These are phyloP conservation scores for Ogataea corticis DNA, from an alignment of 805 yeast species.

Conservation along the genomic window DNA sequence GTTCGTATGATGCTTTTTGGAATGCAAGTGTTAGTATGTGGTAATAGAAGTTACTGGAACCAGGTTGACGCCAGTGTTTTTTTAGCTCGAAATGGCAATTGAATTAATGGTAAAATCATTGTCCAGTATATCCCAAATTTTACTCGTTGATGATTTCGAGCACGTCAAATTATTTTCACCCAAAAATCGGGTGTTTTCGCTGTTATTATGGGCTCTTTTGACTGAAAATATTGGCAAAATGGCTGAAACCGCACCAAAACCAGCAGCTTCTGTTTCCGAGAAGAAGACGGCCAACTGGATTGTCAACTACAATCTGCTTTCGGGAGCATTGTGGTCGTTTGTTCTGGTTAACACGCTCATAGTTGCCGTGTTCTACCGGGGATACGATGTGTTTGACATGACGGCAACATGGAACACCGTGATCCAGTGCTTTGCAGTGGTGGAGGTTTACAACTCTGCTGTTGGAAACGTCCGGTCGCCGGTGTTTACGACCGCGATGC, in stretches of 20 bases:
- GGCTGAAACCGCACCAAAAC: neutral
- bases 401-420: slow-evolving; percentile 58
- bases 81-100: too few species aligned
- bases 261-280: neutral
- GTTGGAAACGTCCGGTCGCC: slow-evolving; percentile 86
- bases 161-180: too few species aligned
- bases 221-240: neutral
- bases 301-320: slow-evolving; percentile 33
- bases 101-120: too few species aligned
- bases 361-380: slow-evolving; percentile 43
- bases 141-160: neutral
- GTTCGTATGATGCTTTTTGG: slow-evolving; percentile 9
- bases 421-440: slow-evolving; percentile 76
- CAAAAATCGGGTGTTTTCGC: too few species aligned
- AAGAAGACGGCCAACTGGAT: slow-evolving; percentile 28
- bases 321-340: slow-evolving; percentile 36
- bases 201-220: too few species aligned
- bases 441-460: slow-evolving; percentile 78
- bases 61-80: too few species aligned
- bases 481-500: slow-evolving; percentile 77
- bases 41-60: too few species aligned
- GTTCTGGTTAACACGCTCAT: slow-evolving; percentile 29
- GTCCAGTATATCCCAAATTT: too few species aligned
- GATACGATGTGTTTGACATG: slow-evolving; percentile 62
- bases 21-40: neutral